Base-by-base conservation (phyloP, 2,329 filamentous ascomycete genomes). In the Zopfia rhizophila region DNA sequence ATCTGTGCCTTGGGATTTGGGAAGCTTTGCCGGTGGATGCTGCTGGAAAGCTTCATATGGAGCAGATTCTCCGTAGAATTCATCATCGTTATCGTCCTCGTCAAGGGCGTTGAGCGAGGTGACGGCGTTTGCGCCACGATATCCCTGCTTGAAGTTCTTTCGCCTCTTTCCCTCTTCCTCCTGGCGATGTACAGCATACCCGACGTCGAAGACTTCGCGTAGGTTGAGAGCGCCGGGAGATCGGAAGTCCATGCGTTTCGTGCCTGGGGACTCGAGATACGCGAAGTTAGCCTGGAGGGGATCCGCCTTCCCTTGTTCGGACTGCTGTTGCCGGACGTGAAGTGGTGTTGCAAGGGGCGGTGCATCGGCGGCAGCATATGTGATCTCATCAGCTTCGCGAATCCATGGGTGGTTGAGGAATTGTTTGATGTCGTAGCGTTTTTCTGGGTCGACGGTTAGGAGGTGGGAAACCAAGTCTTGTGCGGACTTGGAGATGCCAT, bases 351-450 rank as follows among this genome's bases (percentile, higher is more conserved):
- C 86, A n/a, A 89, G 77, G 35, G 87, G 87, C 36, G 87, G 87
- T 12, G 87, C 87, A 60, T 90, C 87, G 3, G 79, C 76, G 12
- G 87, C 87, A 3, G 87, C 82, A 47, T 82, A 78, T 0, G 87
- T 90, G 24, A 81, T 79, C 68, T 90, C 87, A 36, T 85, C 82
- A 1, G 84, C 86, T 48, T 85, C 82, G 37, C 84, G 84, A 59
- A 97, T 89, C 94, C 94, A 99, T 0, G 94, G 94, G 63, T 99
- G 94, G n/a, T 82, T 83, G 47, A 99, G 78, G 75, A 99, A 99
- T 66, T 97, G 87, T 48, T 83, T 85, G 68, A 99, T 99, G 3
- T 90, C 92, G 73, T 91, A 99, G 13, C 94, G 87, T 79, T 96
- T 93, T 51, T 96, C 91, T 0, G 94, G 94, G 58, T 99, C 91